Conservation (phyloP, 2,329 filamentous ascomycete species). For the Eutypella sp. region DNA sequence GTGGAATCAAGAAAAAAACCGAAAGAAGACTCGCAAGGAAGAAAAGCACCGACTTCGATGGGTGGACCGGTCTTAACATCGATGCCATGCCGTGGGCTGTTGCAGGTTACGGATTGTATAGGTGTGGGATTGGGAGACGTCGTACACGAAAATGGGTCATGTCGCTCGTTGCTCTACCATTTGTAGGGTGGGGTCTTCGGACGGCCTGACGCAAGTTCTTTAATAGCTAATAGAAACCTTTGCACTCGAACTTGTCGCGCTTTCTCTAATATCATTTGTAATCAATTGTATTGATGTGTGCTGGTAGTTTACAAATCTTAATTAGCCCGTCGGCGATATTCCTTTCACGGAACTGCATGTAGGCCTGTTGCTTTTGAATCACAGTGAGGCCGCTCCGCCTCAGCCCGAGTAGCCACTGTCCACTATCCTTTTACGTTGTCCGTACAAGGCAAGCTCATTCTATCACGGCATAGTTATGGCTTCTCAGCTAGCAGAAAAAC, state of each 20-base stretch:
- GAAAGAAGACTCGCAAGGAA: conserved; percentile 2
- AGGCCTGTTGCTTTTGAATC: too few species aligned
- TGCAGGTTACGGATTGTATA: conserved; percentile 2
- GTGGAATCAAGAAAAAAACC: conserved; percentile 18
- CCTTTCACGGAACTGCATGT: too few species aligned
- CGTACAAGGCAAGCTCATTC: too few species aligned
- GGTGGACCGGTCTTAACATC: background rate
- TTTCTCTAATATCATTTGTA: conserved; percentile 4
- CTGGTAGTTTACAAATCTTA: too few species aligned
- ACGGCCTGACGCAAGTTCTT: conserved; percentile 22
- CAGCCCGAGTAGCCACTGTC: too few species aligned
- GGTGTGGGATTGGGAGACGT: conserved; percentile 14
- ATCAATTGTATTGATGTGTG: too few species aligned
- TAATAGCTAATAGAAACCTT: conserved; percentile 30
- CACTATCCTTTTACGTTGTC: too few species aligned
- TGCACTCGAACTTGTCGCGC: conserved; percentile 10
- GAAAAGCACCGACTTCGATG: background rate
- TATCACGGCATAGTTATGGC: too few species aligned
- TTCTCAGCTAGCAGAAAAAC: too few species aligned
- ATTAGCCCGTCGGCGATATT: too few species aligned
- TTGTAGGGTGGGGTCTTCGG: conserved; percentile 18
- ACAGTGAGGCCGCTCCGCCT: too few species aligned
- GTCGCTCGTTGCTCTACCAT: conserved; percentile 16
- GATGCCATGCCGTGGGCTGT: background rate
- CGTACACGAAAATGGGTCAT: conserved; percentile 16